Percentiles rank a stretch among this genome's conserved stretches.
phyloP scores from a whole-genome alignment of 1,139 yeast genomes.

The Meyerozyma athensensis region DNA sequence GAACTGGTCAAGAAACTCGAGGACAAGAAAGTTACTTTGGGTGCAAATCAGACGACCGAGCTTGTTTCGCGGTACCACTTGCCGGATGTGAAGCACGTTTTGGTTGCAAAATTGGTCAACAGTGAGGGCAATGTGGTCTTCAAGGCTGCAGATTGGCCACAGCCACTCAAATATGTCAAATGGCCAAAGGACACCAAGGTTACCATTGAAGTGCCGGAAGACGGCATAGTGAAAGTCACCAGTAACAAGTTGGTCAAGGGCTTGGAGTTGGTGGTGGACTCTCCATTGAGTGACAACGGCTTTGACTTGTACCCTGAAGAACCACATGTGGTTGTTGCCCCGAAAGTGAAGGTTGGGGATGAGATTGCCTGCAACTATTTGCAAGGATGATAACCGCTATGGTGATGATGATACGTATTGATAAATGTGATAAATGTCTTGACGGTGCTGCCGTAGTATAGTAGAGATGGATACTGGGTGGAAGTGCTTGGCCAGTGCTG shows the following conservation, averaged over 20 bases:
- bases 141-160: conserved; percentile 48
- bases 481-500: no score
- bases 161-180: conserved; percentile 42
- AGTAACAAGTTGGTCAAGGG: conserved; percentile 40
- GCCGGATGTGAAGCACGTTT: conserved; percentile 16
- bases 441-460: no score
- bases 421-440: no score
- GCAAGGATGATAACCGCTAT: no score
- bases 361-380: background rate
- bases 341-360: background rate
- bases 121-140: conserved; percentile 20
- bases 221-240: conserved; percentile 7
- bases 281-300: conserved; percentile 35
- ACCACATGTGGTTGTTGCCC: conserved; percentile 12
- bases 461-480: no score
- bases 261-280: conserved; percentile 22
- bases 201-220: background rate
- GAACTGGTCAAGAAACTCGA: conserved; percentile 15
- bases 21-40: conserved; percentile 17
- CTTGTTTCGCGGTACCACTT: conserved; percentile 14
- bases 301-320: conserved; percentile 41
- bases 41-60: conserved; percentile 33
- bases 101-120: conserved; percentile 16
- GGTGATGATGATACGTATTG: no score
- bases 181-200: conserved; percentile 7